Base-by-base conservation (phyloP, 768 basidiomycete species). In the Lactarius deliciosus region DNA sequence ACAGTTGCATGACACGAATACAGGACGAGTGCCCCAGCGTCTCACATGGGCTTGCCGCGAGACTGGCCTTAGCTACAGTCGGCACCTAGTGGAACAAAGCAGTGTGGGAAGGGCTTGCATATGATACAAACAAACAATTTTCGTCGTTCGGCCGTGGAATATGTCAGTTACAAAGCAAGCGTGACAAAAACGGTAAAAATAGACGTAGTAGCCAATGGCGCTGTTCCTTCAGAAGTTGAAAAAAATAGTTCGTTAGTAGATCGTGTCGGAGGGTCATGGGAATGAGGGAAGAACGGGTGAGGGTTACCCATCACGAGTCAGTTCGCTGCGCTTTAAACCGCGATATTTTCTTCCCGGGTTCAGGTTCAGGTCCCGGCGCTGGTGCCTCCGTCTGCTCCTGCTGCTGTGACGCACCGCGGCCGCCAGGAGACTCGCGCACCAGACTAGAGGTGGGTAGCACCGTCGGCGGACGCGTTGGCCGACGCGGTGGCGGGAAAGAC, bases 311-410 rank as follows among this genome's bases (percentile, higher is more conserved):
- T 53, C 57, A 63, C 18, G 30, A 25, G 66, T 57, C 70, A 61
- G 64, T 57, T 18, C 71, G 61, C 40, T 74, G 72, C n/a, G 73
- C 71, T 22, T 66, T 68, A 59, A 76, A 75, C 22, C 70, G 70
- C 5, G 75, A 75, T 2, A 72, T 66, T 45, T 61, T 73, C 56
- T 69, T 69, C 56, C 68, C 70, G 5, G 61, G 62, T 36, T 45
- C 70, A 7, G 61, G 62, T 36, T 45, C 70, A 7, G 63, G 64
- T n/a, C 45, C 61, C 13, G 36, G 43, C 43, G 30, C 54, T 30
- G 38, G n/a, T 38, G 56, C 57, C 18, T 22, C 45, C n/a, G 11
- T 10, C 45, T n/a, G 13, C 16, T 63, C 50, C 59, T 62, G 30
- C 43, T 15, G n/a, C 10, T 3, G 34, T 34, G 34, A 34, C 34